Evolutionary conservation across 495 filamentous ascomycete genomes (phyloP).

Genomic region (Penicillium lagena): DNA sequence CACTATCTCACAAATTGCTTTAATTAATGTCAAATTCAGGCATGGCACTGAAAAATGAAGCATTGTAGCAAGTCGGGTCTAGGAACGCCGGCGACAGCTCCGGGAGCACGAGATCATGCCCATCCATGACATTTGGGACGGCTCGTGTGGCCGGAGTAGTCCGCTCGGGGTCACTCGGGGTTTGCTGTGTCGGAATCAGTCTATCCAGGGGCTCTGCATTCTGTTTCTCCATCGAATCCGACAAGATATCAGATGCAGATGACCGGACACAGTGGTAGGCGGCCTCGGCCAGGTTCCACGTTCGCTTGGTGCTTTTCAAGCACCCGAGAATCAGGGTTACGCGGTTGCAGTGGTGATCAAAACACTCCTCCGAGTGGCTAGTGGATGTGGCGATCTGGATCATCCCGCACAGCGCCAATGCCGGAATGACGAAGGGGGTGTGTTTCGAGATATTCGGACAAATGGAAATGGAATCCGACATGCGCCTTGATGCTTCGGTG

Average conservation of each 20-base stretch:
- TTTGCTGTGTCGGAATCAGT: constrained; percentile 14
- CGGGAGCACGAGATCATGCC: constrained; percentile 21
- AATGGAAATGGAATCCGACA: constrained; percentile 33
- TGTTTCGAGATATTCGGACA: constrained; percentile 32
- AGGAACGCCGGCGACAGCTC: constrained; percentile 22
- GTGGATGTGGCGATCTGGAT: constrained; percentile 31
- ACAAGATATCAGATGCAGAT: constrained; percentile 27
- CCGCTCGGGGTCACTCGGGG: constrained; percentile 14
- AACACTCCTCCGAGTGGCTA: constrained; percentile 31
- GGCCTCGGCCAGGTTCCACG: constrained; percentile 25
- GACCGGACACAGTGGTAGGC: constrained; percentile 22
- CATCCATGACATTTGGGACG: constrained; percentile 12
- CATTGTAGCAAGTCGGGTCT: constrained; percentile 29
- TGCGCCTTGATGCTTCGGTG: constrained; percentile 32
- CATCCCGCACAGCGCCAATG: constrained; percentile 29
- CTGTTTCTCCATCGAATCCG: constrained; percentile 27
- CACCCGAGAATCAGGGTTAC: constrained; percentile 34
- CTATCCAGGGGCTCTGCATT: constrained; percentile 22
- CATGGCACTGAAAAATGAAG: constrained; percentile 23
- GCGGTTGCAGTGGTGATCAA: constrained; percentile 37
- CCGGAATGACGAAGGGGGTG: constrained; percentile 29
- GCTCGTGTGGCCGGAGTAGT: constrained; percentile 9
- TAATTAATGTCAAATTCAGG: constrained; percentile 23
- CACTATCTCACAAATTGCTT: background rate
- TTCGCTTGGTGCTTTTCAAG: constrained; percentile 27